Evolutionary conservation across 306 rosid species (phyloP).

Genomic region (Neltuma alba): DNA sequence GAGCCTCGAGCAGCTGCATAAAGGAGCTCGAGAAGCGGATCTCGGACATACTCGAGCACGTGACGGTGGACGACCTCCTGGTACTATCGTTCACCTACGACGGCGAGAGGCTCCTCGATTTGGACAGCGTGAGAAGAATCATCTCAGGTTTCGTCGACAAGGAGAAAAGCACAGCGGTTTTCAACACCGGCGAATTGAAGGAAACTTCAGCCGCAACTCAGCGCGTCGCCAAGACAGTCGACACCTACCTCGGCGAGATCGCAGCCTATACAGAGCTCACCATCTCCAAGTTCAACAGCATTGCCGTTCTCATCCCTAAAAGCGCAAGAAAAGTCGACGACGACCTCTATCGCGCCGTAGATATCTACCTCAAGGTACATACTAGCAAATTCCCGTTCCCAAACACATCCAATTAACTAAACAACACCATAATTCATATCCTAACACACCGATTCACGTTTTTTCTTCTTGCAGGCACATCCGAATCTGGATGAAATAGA

Average conservation of each 20-base stretch:
- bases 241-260: conserved; percentile 62
- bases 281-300: conserved; percentile 76
- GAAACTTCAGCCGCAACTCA: conserved; percentile 60
- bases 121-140: conserved; percentile 74
- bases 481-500: conserved; percentile 83
- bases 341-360: conserved; percentile 80
- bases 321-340: conserved; percentile 73
- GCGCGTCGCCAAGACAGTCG: conserved; percentile 66
- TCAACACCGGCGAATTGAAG: conserved; percentile 50
- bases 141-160: conserved; percentile 66
- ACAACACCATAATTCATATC: background rate
- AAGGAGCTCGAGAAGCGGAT: conserved; percentile 75
- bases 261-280: conserved; percentile 60
- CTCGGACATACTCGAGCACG: conserved; percentile 69
- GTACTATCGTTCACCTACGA: conserved; percentile 74
- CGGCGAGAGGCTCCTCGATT: conserved; percentile 80
- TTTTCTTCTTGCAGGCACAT: conserved; percentile 56
- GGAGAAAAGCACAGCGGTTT: conserved; percentile 71
- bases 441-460: background rate
- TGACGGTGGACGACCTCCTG: conserved; percentile 69
- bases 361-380: conserved; percentile 74
- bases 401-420: background rate
- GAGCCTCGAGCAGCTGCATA: conserved; percentile 56
- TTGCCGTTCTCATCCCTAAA: conserved; percentile 63
- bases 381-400: background rate